Evolutionary conservation across 2,329 filamentous ascomycete genomes (phyloP).

Genomic region (Hymenoscyphus fructigenus): DNA sequence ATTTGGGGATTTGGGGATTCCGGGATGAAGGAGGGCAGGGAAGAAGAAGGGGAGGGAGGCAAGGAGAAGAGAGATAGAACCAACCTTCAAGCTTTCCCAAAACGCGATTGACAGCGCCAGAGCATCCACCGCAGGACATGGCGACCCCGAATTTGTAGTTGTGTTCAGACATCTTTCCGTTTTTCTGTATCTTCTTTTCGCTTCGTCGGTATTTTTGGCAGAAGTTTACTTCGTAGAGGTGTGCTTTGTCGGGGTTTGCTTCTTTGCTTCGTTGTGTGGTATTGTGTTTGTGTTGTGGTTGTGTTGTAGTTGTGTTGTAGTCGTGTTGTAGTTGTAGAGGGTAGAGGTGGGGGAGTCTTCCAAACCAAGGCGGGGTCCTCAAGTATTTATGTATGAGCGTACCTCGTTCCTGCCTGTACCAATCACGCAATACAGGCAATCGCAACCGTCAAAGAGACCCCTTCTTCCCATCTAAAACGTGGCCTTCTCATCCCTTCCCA

Average conservation of each 20-base stretch:
- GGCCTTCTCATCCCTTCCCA: not conserved
- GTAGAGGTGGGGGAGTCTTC: no score
- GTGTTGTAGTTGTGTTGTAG: not conserved
- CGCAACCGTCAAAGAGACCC: not conserved
- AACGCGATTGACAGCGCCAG: slow-evolving; percentile 86
- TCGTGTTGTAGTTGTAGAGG: not conserved
- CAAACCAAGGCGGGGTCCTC: no score
- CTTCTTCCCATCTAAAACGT: not conserved
- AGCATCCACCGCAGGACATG: slow-evolving; percentile 97
- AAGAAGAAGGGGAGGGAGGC: not conserved
- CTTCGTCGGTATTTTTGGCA: not conserved
- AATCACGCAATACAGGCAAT: not conserved
- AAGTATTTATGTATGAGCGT: no score
- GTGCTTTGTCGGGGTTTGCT: not conserved
- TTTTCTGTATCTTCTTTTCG: slow-evolving; percentile 11
- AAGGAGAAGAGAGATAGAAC: slow-evolving; percentile 30
- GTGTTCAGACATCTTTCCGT: slow-evolving; percentile 58
- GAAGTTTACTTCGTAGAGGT: no score
- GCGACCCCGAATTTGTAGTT: slow-evolving; percentile 92
- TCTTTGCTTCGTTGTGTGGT: not conserved
- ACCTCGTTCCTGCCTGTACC: not conserved
- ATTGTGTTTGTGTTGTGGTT: not conserved
- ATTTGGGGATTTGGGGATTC: no score
- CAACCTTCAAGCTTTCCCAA: slow-evolving; percentile 88
- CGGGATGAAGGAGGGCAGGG: not conserved